Conservation (phyloP, 1,284 basidiomycete species). For the Cutaneotrichosporon cyanovorans region DNA sequence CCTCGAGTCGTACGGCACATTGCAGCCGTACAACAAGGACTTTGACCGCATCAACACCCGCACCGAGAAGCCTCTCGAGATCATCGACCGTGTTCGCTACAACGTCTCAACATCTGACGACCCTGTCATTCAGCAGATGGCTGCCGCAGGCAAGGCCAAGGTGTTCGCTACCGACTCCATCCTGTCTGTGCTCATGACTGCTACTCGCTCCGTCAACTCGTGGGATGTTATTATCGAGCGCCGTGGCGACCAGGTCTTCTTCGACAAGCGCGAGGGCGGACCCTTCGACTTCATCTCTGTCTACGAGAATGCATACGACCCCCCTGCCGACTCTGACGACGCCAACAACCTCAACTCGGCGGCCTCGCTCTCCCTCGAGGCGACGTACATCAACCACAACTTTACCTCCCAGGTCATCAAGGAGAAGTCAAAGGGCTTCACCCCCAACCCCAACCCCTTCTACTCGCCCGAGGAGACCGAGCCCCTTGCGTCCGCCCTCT, state of each 20-base stretch:
- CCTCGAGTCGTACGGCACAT: constrained; percentile 75
- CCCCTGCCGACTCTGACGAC: constrained; percentile 76
- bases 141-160: constrained; percentile 66
- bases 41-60: constrained; percentile 96
- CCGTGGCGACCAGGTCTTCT: constrained; percentile 86
- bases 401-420: constrained; percentile 93
- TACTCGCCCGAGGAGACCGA: constrained; percentile 91
- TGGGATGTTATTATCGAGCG: constrained; percentile 97
- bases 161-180: constrained; percentile 96
- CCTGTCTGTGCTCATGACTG: constrained; percentile 91
- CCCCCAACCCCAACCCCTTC: constrained; percentile 87
- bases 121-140: constrained; percentile 84
- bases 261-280: constrained; percentile 97
- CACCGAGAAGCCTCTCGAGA: constrained; percentile 79
- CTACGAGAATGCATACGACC: constrained; percentile 96
- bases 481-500: constrained; percentile 89
- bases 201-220: constrained; percentile 89
- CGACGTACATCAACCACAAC: constrained; percentile 98
- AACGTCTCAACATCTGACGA: constrained; percentile 97
- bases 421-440: constrained; percentile 52
- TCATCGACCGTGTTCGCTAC: constrained; percentile 92
- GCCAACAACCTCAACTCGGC: constrained; percentile 78
- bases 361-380: constrained; percentile 88
- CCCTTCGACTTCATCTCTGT: constrained; percentile 96
- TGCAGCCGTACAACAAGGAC: constrained; percentile 88